These are phyloP conservation scores for sorghum (Sorghum bicolor) DNA, from an alignment of 176 grass and related monocot genomes.

Conservation along the genomic window Sorghum_bicolor_NCBIv3 NC_012873.2:50796501-50797000, in stretches of 20 bases:
- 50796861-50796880: constrained; percentile 78
- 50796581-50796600: background rate
- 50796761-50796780: constrained; percentile 67
- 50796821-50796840: constrained; percentile 88
- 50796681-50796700: background rate
- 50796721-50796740: constrained; percentile 81
- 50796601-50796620: background rate
- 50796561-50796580: background rate
- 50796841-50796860: constrained; percentile 73
- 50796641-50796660: background rate
- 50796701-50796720: constrained; percentile 76
- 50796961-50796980: constrained; percentile 58
- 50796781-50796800: constrained; percentile 79
- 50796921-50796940: constrained; percentile 89
- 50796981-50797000: constrained; percentile 73
- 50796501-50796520: background rate
- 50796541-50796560: background rate
- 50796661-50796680: background rate
- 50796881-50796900: constrained; percentile 85
- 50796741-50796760: constrained; percentile 73
- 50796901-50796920: constrained; percentile 68
- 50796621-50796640: background rate
- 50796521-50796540: background rate
- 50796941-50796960: constrained; percentile 78
- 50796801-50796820: constrained; percentile 78